A percentile compares a stretch with the other conserved stretches of the same genome.
phyloP scores from a whole-genome alignment of 2,329 filamentous ascomycete species.

The Fusarium sp. region DNA sequence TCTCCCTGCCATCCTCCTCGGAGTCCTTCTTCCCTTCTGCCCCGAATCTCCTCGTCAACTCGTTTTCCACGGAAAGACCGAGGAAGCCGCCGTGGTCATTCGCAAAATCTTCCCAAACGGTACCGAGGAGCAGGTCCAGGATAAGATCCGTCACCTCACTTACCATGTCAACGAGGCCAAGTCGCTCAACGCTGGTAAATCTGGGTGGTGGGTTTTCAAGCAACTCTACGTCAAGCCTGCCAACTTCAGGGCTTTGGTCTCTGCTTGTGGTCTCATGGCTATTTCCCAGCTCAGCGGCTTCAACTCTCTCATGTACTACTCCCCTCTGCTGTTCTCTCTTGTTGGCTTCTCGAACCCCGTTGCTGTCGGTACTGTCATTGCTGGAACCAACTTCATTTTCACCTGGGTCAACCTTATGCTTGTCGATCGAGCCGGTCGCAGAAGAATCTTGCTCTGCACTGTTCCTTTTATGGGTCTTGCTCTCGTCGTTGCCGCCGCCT shows the following conservation, averaged over 20 bases:
- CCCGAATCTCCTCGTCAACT: conserved; percentile 63
- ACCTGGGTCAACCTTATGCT: conserved; percentile 61
- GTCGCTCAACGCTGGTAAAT: conserved; percentile 55
- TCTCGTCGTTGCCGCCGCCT: conserved; percentile 57
- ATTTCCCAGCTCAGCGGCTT: conserved; percentile 65
- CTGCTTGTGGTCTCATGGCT: conserved; percentile 65
- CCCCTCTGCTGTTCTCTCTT: conserved; percentile 61
- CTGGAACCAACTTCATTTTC: conserved; percentile 63
- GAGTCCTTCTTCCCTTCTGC: conserved; percentile 58
- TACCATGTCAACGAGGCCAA: conserved; percentile 55
- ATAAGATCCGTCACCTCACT: conserved; percentile 59
- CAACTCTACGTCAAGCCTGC: conserved; percentile 59
- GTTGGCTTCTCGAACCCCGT: conserved; percentile 64
- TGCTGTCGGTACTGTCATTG: conserved; percentile 60
- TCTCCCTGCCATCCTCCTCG: conserved; percentile 60
- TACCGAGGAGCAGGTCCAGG: conserved; percentile 57
- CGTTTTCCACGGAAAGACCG: conserved; percentile 56
- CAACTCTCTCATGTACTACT: conserved; percentile 66
- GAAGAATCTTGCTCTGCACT: conserved; percentile 58
- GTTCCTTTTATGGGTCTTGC: conserved; percentile 59
- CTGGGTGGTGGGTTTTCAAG: conserved; percentile 57
- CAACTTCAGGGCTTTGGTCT: conserved; percentile 60
- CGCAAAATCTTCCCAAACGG: conserved; percentile 57
- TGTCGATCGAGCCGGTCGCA: conserved; percentile 60
- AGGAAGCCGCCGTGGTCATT: conserved; percentile 56